Evolutionary conservation across 1,139 yeast genomes (phyloP), one percentile per base, ranked within the genome.

Genomic region (Suhomyces bolitotheri): DNA sequence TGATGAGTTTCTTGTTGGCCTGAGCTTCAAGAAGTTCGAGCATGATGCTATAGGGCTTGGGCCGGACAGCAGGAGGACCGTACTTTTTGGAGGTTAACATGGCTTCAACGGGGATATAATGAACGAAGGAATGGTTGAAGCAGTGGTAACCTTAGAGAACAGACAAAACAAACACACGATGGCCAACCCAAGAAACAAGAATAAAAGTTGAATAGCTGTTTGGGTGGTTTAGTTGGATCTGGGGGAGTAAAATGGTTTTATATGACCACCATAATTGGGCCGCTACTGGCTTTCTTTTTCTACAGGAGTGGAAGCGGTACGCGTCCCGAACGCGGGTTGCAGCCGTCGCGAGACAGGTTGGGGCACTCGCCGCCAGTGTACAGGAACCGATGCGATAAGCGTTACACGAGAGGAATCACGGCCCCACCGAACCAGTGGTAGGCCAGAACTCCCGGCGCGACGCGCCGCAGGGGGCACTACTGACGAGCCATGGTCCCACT

Each of bases 1-100:
- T 50, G 10, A 59, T 55, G 38, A 73, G 60, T 37, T 56, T 58
- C 34, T 57, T 61, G 51, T 76, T 75, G 28, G 72, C 66, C 42
- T 59, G 68, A 9, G 68, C 56, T 50, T 77, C 82, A 30, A 73
- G 58, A 14, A 63, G 58, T 46, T 76, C 82, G 31, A 76, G 60
- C 54, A 58, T 60, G 17, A 64, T 47, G 22, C 66, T 60, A 50
- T 74, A 73, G 4, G 64, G 62, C 41, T 67, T 62, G 13, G 67
- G 57, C 29, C 56, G 58, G 17, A 56, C 47, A 40, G 57, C 53
- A 34, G 78, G 78, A 11, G 79, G 79, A 4, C 80, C 80, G 45
- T 64, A 65, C 28, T 34, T 31, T 11, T 29, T 34, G 19, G 25
- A 31, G 23, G 39, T 27, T 21, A 31, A 22, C 41, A 34, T 35